A percentile compares a stretch with the other conserved stretches of the same genome.
phyloP scores from a whole-genome alignment of 495 filamentous ascomycete genomes.

The Opeltia flavorubescens region DNA sequence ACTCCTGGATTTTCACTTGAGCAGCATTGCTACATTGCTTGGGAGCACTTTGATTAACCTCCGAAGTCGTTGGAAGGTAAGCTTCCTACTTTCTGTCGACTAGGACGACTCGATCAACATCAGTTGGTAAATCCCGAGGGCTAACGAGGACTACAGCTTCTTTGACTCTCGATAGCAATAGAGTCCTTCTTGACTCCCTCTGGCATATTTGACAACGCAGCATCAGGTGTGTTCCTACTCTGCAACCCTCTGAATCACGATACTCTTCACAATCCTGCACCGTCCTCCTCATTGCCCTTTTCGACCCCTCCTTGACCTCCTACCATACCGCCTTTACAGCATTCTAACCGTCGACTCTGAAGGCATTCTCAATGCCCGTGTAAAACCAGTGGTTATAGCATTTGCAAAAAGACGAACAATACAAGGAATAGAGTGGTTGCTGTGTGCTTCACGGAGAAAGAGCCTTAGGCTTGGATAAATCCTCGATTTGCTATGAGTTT shows the following conservation, averaged over 20 bases:
- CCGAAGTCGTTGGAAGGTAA: too few relatives aligned
- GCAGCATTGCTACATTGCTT: background rate
- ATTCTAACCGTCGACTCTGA: background rate
- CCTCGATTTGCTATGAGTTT: slow-evolving; percentile 44
- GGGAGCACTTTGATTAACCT: too few relatives aligned
- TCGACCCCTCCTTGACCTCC: too few relatives aligned
- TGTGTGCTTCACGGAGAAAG: background rate
- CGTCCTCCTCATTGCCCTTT: background rate
- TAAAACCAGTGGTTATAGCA: background rate
- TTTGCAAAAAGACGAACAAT: background rate
- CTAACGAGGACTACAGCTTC: too few relatives aligned
- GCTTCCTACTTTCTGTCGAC: too few relatives aligned
- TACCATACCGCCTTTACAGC: background rate
- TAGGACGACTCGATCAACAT: too few relatives aligned
- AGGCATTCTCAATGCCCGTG: background rate
- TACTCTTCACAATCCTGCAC: background rate
- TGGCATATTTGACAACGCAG: too few relatives aligned
- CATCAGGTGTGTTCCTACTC: background rate
- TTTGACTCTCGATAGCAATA: background rate
- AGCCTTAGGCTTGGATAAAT: background rate
- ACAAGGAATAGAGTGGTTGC: background rate
- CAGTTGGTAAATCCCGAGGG: too few relatives aligned
- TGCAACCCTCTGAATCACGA: background rate
- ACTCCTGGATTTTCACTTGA: background rate
- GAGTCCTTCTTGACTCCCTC: background rate